Percentiles rank a stretch among this genome's conserved stretches.
These are phyloP conservation scores for Corynespora cassiicola DNA, from an alignment of 2,329 filamentous ascomycete species.

Conservation along the genomic window DNA sequence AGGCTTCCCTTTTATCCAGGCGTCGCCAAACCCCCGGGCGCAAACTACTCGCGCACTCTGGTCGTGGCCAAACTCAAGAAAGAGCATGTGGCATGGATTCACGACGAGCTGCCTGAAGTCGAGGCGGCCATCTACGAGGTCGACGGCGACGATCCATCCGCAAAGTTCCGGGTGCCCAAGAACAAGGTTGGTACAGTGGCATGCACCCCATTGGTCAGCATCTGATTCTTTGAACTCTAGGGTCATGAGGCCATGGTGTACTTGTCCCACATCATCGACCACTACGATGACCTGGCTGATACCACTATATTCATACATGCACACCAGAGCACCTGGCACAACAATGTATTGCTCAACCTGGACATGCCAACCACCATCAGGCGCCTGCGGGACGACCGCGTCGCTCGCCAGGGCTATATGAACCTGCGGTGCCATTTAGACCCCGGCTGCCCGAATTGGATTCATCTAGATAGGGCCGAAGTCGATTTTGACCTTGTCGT, in stretches of 20 bases:
- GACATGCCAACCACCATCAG: constrained; percentile 51
- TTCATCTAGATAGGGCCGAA: constrained; percentile 46
- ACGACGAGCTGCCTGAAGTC: constrained; percentile 23
- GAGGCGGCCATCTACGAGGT: constrained; percentile 44
- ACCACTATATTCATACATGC: constrained; percentile 40
- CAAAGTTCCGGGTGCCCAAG: constrained; percentile 39
- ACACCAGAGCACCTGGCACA: constrained; percentile 47
- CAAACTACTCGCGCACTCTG: constrained; percentile 21
- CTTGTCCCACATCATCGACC: constrained; percentile 43
- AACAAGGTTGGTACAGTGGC: too few species aligned
- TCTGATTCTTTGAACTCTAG: too few species aligned
- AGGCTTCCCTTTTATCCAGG: constrained; percentile 18
- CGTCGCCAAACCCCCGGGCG: constrained; percentile 16
- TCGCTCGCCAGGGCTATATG: constrained; percentile 55
- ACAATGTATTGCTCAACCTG: constrained; percentile 54
- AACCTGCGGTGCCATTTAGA: constrained; percentile 57
- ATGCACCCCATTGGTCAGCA: too few species aligned
- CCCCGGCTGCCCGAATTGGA: constrained; percentile 55
- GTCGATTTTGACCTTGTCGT: constrained; percentile 37
- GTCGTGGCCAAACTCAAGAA: constrained; percentile 30
- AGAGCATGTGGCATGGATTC: constrained; percentile 40
- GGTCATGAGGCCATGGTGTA: constrained; percentile 53
- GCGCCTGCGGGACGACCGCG: constrained; percentile 51
- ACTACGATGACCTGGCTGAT: constrained; percentile 40
- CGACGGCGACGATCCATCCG: constrained; percentile 45